A percentile compares a stretch with the other conserved stretches of the same genome.
Evolutionary conservation across 192 early-diverging fungal genomes (phyloP).

Genomic region (Backusella westeae): DNA sequence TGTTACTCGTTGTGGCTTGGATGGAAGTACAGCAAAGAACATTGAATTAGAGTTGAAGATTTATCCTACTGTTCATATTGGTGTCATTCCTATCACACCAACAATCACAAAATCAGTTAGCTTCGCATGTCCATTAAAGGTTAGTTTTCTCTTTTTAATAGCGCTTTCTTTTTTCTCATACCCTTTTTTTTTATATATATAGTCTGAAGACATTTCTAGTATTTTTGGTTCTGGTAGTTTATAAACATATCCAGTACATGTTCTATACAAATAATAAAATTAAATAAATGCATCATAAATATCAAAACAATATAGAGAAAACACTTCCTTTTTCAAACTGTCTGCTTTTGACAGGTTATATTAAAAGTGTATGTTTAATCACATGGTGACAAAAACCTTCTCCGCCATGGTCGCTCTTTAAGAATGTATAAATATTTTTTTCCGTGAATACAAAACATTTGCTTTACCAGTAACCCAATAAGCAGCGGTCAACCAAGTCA

Average conservation of each 20-base stretch:
- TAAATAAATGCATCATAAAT: background rate
- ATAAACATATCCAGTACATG: background rate
- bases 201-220: background rate
- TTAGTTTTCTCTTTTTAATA: conserved; percentile 11
- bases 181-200: background rate
- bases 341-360: no score
- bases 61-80: conserved; percentile 43
- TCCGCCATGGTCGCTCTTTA: no score
- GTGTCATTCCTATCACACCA: conserved; percentile 42
- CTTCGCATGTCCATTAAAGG: conserved; percentile 40
- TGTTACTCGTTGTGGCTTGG: conserved; percentile 40
- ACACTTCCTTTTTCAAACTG: no score
- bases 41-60: conserved; percentile 47
- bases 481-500: no score
- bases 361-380: no score
- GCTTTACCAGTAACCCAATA: no score
- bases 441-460: no score
- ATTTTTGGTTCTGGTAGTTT: background rate
- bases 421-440: no score
- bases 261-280: background rate
- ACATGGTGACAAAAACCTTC: no score
- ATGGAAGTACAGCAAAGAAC: conserved; percentile 20
- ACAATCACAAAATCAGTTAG: conserved; percentile 37
- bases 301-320: no score
- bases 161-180: background rate